A percentile compares a stretch with the other conserved stretches of the same genome.
These are phyloP conservation scores for Castanea mollissima DNA, from an alignment of 306 rosid species.

Conservation along the genomic window DNA sequence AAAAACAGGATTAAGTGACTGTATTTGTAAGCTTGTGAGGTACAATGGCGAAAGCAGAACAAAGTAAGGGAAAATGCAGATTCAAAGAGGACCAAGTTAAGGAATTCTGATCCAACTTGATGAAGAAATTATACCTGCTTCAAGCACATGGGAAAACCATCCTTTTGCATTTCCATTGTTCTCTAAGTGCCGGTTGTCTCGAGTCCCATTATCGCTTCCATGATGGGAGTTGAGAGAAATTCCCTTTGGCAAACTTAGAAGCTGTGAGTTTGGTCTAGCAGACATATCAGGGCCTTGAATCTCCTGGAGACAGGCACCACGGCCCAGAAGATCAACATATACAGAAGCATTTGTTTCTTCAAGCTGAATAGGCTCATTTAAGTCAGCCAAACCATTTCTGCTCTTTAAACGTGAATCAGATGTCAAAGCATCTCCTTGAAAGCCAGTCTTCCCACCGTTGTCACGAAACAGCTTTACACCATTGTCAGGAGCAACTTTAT, in stretches of 20 bases:
- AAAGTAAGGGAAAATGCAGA: neutral
- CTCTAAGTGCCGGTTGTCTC: conserved; percentile 40
- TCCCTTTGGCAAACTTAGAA: conserved; percentile 50
- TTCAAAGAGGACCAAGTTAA: neutral
- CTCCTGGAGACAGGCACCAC: conserved; percentile 37
- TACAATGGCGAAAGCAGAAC: too few species aligned
- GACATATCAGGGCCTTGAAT: conserved; percentile 42
- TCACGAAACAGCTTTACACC: conserved; percentile 37
- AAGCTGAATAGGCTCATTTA: conserved; percentile 72
- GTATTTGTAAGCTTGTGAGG: too few species aligned
- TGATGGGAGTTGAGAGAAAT: conserved; percentile 37
- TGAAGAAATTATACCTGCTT: conserved; percentile 61
- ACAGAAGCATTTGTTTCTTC: conserved; percentile 67
- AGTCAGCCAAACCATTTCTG: conserved; percentile 68
- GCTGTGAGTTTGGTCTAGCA: conserved; percentile 38
- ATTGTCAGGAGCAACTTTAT: conserved; percentile 38
- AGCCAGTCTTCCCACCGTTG: conserved; percentile 38
- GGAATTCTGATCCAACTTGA: conserved; percentile 11
- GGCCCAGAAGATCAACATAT: conserved; percentile 29
- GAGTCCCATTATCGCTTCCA: conserved; percentile 38
- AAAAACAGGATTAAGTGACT: too few species aligned
- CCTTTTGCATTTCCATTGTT: conserved; percentile 50
- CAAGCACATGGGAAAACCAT: conserved; percentile 49
- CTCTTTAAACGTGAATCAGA: conserved; percentile 41
- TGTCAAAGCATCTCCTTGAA: conserved; percentile 45